Evolutionary conservation across 2,329 filamentous ascomycete species (phyloP).

Genomic region (Exophiala viscosa): DNA sequence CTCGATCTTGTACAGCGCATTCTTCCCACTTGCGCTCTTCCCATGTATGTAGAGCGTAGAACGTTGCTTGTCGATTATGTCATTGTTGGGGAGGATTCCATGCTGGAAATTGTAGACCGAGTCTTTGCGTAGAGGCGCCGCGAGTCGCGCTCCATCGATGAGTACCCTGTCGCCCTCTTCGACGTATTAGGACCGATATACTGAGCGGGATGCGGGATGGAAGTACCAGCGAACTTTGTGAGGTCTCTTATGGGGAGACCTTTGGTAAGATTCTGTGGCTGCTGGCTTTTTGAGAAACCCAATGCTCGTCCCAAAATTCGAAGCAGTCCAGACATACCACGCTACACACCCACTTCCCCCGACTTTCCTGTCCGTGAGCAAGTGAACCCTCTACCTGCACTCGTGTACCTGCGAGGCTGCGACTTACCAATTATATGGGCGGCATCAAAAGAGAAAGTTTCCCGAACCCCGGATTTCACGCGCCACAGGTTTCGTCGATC

Average conservation of each 20-base stretch:
- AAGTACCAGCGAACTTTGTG: conserved; percentile 13
- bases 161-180: conserved; percentile 45
- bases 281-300: conserved; percentile 7
- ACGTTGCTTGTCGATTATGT: conserved; percentile 60
- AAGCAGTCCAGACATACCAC: conserved; percentile 17
- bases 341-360: not conserved
- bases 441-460: conserved; percentile 6
- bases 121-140: conserved; percentile 39
- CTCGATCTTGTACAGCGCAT: conserved; percentile 19
- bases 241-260: conserved; percentile 7
- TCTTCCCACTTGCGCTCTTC: conserved; percentile 12
- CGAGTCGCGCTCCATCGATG: conserved; percentile 40
- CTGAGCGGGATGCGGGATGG: not conserved
- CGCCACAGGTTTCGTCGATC: conserved; percentile 2
- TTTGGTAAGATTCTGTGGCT: not conserved
- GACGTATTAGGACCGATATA: not conserved
- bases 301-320: conserved; percentile 8
- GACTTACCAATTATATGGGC: not conserved
- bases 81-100: conserved; percentile 40
- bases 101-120: conserved; percentile 33
- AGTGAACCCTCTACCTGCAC: not conserved
- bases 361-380: not conserved
- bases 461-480: conserved; percentile 17
- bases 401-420: not conserved
- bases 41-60: conserved; percentile 14